These are phyloP conservation scores for Daldinia decipiens DNA, from an alignment of 495 filamentous ascomycete genomes.

Conservation along the genomic window DNA sequence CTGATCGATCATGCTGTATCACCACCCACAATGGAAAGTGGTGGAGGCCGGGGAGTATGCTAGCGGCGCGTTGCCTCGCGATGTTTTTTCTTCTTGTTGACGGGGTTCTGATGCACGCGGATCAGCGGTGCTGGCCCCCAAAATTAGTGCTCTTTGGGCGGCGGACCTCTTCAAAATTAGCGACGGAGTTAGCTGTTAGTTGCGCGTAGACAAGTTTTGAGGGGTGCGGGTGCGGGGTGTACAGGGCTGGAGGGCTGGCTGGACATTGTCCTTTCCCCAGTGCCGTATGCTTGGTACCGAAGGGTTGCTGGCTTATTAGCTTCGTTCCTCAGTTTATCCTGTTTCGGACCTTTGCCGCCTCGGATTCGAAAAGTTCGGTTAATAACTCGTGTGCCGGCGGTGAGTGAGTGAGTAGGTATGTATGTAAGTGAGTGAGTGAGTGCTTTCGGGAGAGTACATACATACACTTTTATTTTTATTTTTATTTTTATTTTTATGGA, in stretches of 20 bases:
- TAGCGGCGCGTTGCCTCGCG: constrained; percentile 28
- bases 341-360: constrained; percentile 23
- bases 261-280: constrained; percentile 25
- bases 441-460: constrained; percentile 6
- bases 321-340: constrained; percentile 11
- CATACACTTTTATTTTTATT: no score
- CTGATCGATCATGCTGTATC: constrained; percentile 34
- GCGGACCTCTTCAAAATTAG: constrained; percentile 17
- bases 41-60: constrained; percentile 23
- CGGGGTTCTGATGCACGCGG: constrained; percentile 17
- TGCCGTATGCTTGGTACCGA: constrained; percentile 38
- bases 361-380: constrained; percentile 9
- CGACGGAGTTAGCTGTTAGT: constrained; percentile 8
- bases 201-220: constrained; percentile 11
- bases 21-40: constrained; percentile 17
- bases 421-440: constrained; percentile 24
- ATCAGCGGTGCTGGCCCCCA: constrained; percentile 21
- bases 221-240: constrained; percentile 36
- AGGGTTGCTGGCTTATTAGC: constrained; percentile 21
- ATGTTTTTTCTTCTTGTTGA: constrained; percentile 24
- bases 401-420: constrained; percentile 22
- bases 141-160: constrained; percentile 8
- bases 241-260: no score
- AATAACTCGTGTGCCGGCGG: constrained; percentile 25
- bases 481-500: background rate